Percentiles rank a stretch among this genome's conserved stretches.
Conservation (phyloP, 192 early-diverging fungal genomes). For the Haplosporangium gracile region DNA sequence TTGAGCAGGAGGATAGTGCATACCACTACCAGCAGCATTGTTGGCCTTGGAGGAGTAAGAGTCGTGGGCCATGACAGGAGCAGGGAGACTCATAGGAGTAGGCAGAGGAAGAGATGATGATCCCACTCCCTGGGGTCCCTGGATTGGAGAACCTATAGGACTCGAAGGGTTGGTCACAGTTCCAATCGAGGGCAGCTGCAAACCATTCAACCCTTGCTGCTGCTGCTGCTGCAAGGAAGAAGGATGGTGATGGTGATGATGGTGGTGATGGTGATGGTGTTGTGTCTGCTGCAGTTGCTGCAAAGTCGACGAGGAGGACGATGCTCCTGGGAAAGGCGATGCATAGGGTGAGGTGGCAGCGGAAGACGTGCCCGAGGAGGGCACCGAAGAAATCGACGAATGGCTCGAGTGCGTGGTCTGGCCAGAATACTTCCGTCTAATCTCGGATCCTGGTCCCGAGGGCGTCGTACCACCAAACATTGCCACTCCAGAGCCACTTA, state of each 20-base stretch:
- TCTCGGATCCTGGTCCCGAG: conserved; percentile 21
- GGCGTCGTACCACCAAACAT: background rate
- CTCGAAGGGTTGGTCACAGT: conserved; percentile 37
- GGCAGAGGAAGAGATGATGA: conserved; percentile 18
- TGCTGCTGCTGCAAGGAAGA: conserved; percentile 5
- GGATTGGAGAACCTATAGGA: conserved; percentile 40
- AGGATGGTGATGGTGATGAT: conserved; percentile 21
- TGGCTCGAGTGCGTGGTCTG: conserved; percentile 26
- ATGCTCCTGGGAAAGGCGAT: conserved; percentile 29
- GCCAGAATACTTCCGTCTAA: conserved; percentile 20
- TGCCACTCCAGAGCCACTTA: background rate
- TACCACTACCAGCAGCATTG: background rate
- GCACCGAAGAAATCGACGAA: conserved; percentile 31
- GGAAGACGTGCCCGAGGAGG: conserved; percentile 38
- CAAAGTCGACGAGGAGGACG: conserved; percentile 2
- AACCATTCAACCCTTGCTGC: conserved; percentile 12
- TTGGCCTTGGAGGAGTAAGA: conserved; percentile 12
- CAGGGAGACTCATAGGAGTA: conserved; percentile 44
- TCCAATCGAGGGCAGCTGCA: conserved; percentile 31
- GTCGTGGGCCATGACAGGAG: conserved; percentile 31
- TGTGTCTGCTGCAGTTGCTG: conserved; percentile 5
- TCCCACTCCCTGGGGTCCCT: conserved; percentile 12
- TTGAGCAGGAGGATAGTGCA: background rate
- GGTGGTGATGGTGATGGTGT: conserved; percentile 15
- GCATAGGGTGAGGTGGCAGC: conserved; percentile 37